A percentile compares a stretch with the other conserved stretches of the same genome.
Evolutionary conservation across 495 filamentous ascomycete genomes (phyloP).

Genomic region (Neurospora cerealis): DNA sequence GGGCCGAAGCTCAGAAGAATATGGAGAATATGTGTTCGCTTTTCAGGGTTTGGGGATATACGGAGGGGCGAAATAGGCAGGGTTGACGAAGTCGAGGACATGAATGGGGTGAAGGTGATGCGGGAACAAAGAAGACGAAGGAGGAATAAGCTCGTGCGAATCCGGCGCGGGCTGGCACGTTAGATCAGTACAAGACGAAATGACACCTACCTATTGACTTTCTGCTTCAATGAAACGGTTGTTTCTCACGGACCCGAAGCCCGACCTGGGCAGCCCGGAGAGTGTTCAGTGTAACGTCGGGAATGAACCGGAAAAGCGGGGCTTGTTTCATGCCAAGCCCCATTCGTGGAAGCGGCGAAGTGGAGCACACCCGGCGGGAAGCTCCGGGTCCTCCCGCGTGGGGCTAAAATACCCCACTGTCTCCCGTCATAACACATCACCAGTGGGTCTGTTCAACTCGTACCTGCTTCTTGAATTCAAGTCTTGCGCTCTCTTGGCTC

Average conservation of each 20-base stretch:
- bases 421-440: not conserved
- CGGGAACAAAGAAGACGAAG: not conserved
- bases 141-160: not conserved
- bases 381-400: not conserved
- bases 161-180: not conserved
- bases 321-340: not conserved
- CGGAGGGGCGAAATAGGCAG: not conserved
- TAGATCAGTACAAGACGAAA: not conserved
- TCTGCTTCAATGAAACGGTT: not conserved
- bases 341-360: not conserved
- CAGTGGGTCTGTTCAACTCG: not conserved
- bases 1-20: not conserved
- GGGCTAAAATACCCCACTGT: not conserved
- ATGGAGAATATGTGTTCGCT: not conserved
- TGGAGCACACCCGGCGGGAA: not conserved
- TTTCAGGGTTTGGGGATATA: not conserved
- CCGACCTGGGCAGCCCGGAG: not conserved
- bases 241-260: not conserved
- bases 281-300: not conserved
- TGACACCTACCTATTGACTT: not conserved
- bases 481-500: not conserved
- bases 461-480: not conserved
- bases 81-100: not conserved
- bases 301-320: not conserved
- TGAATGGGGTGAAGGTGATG: not conserved